A percentile compares a stretch with the other conserved stretches of the same genome.
phyloP scores from a whole-genome alignment of 73 alveolate species.

The Paramecium bursaria region DNA sequence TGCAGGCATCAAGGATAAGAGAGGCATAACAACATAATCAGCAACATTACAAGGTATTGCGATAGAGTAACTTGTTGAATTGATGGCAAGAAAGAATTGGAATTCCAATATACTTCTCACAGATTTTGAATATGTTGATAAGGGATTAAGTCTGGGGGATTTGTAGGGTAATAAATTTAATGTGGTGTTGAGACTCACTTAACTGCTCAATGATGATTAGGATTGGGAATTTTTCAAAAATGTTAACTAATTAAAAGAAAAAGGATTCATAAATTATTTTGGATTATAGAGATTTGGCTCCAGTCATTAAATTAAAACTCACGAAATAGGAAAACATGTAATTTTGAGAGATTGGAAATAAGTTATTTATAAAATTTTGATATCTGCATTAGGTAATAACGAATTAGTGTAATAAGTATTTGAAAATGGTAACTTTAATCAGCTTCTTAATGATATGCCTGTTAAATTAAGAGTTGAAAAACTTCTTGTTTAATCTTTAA shows the following conservation, averaged over 20 bases:
- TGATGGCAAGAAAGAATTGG: conserved; percentile 65
- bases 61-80: conserved; percentile 14
- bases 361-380: conserved; percentile 68
- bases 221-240: conserved; percentile 76
- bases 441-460: conserved; percentile 71
- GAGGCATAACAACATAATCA: conserved; percentile 97
- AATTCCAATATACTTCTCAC: conserved; percentile 77
- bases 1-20: conserved; percentile 98
- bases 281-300: conserved; percentile 97
- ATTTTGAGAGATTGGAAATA: conserved; percentile 72
- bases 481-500: conserved; percentile 77
- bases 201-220: conserved; percentile 66
- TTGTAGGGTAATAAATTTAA: conserved; percentile 96
- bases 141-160: conserved; percentile 91
- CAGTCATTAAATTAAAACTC: conserved; percentile 83
- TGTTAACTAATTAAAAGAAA: conserved; percentile 78
- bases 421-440: conserved; percentile 69
- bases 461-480: conserved; percentile 87
- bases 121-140: conserved; percentile 80
- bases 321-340: conserved; percentile 82
- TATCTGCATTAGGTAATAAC: conserved; percentile 50
- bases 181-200: conserved; percentile 88
- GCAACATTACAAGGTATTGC: conserved; percentile 74
- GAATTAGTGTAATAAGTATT: conserved; percentile 66
- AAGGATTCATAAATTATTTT: conserved; percentile 97